Evolutionary conservation across 257 asterid genomes (phyloP), one percentile per base, ranked within the genome.

Genomic region (Fraxinus anomala): DNA sequence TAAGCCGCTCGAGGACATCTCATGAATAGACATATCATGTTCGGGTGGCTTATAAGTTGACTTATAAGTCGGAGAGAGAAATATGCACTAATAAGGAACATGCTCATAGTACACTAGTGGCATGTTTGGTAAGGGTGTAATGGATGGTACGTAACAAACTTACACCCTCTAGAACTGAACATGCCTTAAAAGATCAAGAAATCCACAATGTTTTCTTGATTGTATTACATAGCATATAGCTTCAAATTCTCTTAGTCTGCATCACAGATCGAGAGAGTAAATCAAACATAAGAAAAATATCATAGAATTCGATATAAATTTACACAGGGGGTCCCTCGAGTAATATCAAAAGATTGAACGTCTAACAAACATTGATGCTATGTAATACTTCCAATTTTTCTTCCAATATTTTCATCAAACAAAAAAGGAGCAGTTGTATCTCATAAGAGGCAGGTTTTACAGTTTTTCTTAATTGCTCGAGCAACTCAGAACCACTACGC

Each of bases 401-500:
- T 23, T 24, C 33, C 6, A 26, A 63, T 24, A 26, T 63, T 11
- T 24, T 11, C 19, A 63, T 26, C 34, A 24, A 26, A 11, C 69
- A 1, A 63, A 63, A 14, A 61, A 23, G 31, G 16, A 3, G 69
- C 19, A 61, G n/a, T 3, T 23, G 69, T 12, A 24, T 63, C 34
- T n/a, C 66, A 54, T 54, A n/a, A n/a, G 66, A n/a, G 12, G 66
- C 26, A n/a, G 28, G 66, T 56, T 6, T 56, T 56, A 56, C 66
- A 56, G 26, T 59, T 61, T 5, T 73, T 3, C 39, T 69, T 76
- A 44, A 76, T 65, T 76, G 51, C 77, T 17, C 14, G 17, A 31
- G 74, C 65, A 56, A 56, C 24, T 56, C 66, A 28, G 56, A 63
- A 69, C 16, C 72, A 49, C 37, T 6, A 77, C 5, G 19, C 34